These are phyloP conservation scores for Penicillium arizonense DNA, from an alignment of 495 filamentous ascomycete genomes.

Conservation along the genomic window DNA sequence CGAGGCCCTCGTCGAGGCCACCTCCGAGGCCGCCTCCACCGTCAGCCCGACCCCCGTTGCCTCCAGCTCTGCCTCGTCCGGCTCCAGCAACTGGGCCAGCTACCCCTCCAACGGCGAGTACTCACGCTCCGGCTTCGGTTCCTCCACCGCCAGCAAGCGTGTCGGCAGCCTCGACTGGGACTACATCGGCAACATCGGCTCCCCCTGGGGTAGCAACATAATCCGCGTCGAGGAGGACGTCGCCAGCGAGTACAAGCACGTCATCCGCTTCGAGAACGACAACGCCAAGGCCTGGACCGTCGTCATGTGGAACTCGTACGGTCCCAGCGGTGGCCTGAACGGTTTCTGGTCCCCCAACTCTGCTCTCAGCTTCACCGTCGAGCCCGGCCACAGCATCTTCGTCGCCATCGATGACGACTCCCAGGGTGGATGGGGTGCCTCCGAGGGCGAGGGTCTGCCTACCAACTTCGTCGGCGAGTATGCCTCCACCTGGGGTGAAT, in stretches of 20 bases:
- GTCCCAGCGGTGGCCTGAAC: slow-evolving; percentile 32
- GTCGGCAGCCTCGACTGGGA: slow-evolving; percentile 19
- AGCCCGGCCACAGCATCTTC: slow-evolving; percentile 35
- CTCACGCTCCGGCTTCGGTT: slow-evolving; percentile 32
- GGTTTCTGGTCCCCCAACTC: slow-evolving; percentile 42
- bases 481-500: slow-evolving; percentile 52
- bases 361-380: slow-evolving; percentile 41
- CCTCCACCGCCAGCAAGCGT: slow-evolving; percentile 13
- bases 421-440: slow-evolving; percentile 40
- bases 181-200: slow-evolving; percentile 47
- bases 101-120: slow-evolving; percentile 21
- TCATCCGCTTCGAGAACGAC: slow-evolving; percentile 44
- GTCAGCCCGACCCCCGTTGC: slow-evolving; percentile 10
- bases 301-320: slow-evolving; percentile 54
- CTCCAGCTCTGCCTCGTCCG: slow-evolving; percentile 15
- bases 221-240: slow-evolving; percentile 35
- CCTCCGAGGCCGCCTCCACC: slow-evolving; percentile 16
- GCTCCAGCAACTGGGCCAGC: slow-evolving; percentile 26
- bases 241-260: slow-evolving; percentile 44
- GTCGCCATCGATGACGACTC: slow-evolving; percentile 50
- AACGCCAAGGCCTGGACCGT: slow-evolving; percentile 38
- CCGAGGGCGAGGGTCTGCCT: slow-evolving; percentile 29
- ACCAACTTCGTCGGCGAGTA: slow-evolving; percentile 32
- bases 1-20: slow-evolving; percentile 10
- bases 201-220: slow-evolving; percentile 55